phyloP scores from a whole-genome alignment of 2,329 filamentous ascomycete species.

The Colletotrichum abscissum region DNA sequence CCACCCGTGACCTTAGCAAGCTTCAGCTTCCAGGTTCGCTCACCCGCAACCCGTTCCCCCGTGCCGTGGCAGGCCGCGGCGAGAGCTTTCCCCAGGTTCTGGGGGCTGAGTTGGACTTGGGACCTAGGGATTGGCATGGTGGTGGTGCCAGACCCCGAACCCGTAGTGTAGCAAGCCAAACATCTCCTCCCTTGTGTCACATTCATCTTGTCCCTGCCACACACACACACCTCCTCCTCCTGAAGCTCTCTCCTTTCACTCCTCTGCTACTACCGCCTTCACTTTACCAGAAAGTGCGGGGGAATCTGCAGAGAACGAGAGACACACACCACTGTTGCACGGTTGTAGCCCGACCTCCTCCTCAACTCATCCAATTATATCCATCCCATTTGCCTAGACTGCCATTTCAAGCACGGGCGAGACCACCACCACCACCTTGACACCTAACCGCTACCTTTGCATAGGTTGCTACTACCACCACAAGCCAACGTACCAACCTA shows the following conservation, averaged over 20 bases:
- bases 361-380: slow-evolving; percentile 29
- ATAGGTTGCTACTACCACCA: slow-evolving; percentile 9
- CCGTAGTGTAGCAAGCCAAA: slow-evolving; percentile 20
- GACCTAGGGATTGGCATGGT: slow-evolving; percentile 19
- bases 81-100: slow-evolving; percentile 35
- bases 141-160: slow-evolving; percentile 26
- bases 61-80: slow-evolving; percentile 11
- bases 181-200: slow-evolving; percentile 27
- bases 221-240: slow-evolving; percentile 30
- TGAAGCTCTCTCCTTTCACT: slow-evolving; percentile 22
- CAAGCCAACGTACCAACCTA: slow-evolving; percentile 1
- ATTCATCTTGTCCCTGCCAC: slow-evolving; percentile 26
- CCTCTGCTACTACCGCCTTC: slow-evolving; percentile 22
- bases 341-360: slow-evolving; percentile 29
- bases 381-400: slow-evolving; percentile 27
- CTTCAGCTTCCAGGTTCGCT: slow-evolving; percentile 25
- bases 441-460: slow-evolving; percentile 10
- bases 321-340: slow-evolving; percentile 24
- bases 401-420: slow-evolving; percentile 23
- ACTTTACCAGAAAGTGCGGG: slow-evolving; percentile 25
- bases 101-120: slow-evolving; percentile 8
- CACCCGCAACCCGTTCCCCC: background rate
- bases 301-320: slow-evolving; percentile 21
- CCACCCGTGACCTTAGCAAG: slow-evolving; percentile 1
- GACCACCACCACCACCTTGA: slow-evolving; percentile 17